Percentiles rank a stretch among this genome's conserved stretches.
Evolutionary conservation across 2,329 filamentous ascomycete genomes (phyloP).

Genomic region (Penicillium digitatum): DNA sequence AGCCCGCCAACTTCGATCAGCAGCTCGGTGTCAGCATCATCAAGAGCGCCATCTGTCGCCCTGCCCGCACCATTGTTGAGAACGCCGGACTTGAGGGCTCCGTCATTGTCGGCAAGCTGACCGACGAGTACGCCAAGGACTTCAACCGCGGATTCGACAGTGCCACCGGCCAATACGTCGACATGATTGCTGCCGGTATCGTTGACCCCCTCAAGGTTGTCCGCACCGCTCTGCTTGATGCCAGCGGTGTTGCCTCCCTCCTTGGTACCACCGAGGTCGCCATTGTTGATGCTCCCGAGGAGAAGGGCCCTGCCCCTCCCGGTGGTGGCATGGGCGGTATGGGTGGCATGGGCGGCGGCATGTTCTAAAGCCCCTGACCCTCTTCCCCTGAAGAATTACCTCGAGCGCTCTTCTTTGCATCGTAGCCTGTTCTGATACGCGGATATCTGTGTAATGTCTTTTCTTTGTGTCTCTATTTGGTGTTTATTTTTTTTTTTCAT

Average conservation of each 20-base stretch:
- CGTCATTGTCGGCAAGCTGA: slow-evolving; percentile 96
- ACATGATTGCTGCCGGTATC: slow-evolving; percentile 97
- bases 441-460: slow-evolving; percentile 27
- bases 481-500: slow-evolving; percentile 20
- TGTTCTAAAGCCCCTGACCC: slow-evolving; percentile 52
- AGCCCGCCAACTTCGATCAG: slow-evolving; percentile 96
- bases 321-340: slow-evolving; percentile 51
- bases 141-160: slow-evolving; percentile 99
- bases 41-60: slow-evolving; percentile 95
- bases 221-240: slow-evolving; percentile 89
- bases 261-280: slow-evolving; percentile 97
- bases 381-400: slow-evolving; percentile 18
- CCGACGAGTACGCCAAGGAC: slow-evolving; percentile 82
- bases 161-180: slow-evolving; percentile 94
- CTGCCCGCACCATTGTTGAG: slow-evolving; percentile 92
- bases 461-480: slow-evolving; percentile 18
- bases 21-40: slow-evolving; percentile 96
- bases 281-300: slow-evolving; percentile 91
- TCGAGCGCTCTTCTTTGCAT: slow-evolving; percentile 35
- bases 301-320: slow-evolving; percentile 65
- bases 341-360: slow-evolving; percentile 62
- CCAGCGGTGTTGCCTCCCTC: slow-evolving; percentile 91
- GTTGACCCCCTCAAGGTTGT: slow-evolving; percentile 99
- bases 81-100: slow-evolving; percentile 95
- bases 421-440: slow-evolving; percentile 29